phyloP scores from a whole-genome alignment of 176 grass and related monocot genomes.

The Hyparrhenia diplandra region DNA sequence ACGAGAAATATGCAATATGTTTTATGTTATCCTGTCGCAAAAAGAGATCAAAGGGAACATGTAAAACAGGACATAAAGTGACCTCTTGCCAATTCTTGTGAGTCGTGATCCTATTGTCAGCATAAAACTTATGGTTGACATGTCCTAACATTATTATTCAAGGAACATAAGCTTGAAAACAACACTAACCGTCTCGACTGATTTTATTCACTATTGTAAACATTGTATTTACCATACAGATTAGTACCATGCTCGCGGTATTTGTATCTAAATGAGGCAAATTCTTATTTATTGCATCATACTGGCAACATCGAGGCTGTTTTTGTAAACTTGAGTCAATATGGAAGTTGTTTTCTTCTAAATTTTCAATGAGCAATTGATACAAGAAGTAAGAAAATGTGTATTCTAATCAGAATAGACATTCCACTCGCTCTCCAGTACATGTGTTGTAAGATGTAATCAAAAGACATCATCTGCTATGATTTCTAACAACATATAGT shows the following conservation, averaged over 20 bases:
- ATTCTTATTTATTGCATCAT: not conserved
- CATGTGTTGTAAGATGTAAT: not conserved
- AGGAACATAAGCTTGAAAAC: not conserved
- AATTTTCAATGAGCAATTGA: not conserved
- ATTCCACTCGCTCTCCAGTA: not conserved
- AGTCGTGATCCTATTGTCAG: not conserved
- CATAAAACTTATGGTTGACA: not conserved
- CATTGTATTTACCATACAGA: constrained; percentile 1
- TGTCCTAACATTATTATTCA: not conserved
- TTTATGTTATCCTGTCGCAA: not conserved
- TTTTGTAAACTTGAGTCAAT: not conserved
- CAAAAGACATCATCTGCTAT: not conserved
- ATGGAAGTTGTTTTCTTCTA: not conserved
- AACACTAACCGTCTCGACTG: not conserved
- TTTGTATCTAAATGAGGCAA: not conserved
- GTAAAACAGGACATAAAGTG: not conserved
- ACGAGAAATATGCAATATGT: not conserved
- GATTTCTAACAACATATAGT: not conserved
- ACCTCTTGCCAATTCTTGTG: not conserved
- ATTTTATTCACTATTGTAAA: not conserved
- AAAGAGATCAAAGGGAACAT: not conserved
- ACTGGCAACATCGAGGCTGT: not conserved
- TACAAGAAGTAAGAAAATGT: not conserved
- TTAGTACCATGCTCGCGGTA: not conserved
- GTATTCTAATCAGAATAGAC: not conserved